Evolutionary conservation across 768 basidiomycete species (phyloP).

Genomic region (Xerocomellus chrysenteron): DNA sequence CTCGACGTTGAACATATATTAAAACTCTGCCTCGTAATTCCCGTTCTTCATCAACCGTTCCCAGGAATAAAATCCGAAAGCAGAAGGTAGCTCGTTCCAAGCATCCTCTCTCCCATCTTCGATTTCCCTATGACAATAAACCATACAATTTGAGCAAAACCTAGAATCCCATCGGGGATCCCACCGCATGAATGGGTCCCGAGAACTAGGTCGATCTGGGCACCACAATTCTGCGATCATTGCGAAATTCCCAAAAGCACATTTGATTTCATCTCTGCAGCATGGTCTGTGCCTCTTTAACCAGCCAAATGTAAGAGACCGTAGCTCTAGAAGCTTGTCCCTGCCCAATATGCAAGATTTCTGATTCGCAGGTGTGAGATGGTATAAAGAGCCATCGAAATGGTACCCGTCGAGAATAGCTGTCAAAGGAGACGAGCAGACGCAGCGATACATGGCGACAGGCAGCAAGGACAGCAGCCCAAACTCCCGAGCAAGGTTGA

Average conservation of each 20-base stretch:
- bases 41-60: slow-evolving; percentile 6
- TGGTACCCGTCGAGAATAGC: slow-evolving; percentile 27
- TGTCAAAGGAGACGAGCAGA: slow-evolving; percentile 16
- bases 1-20: not conserved
- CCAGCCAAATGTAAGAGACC: slow-evolving; percentile 21
- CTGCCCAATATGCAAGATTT: slow-evolving; percentile 25
- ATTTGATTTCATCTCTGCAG: slow-evolving; percentile 21
- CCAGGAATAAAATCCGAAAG: slow-evolving; percentile 20
- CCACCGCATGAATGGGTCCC: slow-evolving; percentile 26
- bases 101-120: slow-evolving; percentile 27
- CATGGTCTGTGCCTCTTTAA: slow-evolving; percentile 12
- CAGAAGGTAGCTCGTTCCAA: slow-evolving; percentile 19
- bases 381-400: slow-evolving; percentile 15
- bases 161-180: slow-evolving; percentile 20
- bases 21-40: slow-evolving; percentile 6
- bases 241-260: slow-evolving; percentile 21
- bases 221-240: slow-evolving; percentile 24
- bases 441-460: slow-evolving; percentile 25
- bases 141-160: slow-evolving; percentile 19
- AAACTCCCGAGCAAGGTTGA: slow-evolving; percentile 25
- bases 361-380: slow-evolving; percentile 21
- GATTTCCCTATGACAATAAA: slow-evolving; percentile 26
- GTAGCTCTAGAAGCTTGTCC: slow-evolving; percentile 24
- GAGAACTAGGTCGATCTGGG: slow-evolving; percentile 15
- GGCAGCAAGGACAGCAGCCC: slow-evolving; percentile 23